Conservation (phyloP, 306 rosid genomes). For the Corylus americana region DNA sequence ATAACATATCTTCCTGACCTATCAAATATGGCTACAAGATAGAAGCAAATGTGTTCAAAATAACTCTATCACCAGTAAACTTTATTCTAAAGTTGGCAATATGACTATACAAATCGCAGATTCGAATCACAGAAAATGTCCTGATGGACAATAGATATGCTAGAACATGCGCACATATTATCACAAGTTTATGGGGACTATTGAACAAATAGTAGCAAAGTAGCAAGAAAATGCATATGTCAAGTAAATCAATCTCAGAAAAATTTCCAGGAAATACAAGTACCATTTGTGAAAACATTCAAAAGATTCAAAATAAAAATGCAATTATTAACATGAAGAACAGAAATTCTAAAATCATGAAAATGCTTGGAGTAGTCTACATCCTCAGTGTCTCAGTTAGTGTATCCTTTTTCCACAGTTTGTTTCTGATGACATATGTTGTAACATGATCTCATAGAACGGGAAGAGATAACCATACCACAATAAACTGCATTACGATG, state of each 20-base stretch:
- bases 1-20: constrained; percentile 86
- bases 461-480: constrained; percentile 52
- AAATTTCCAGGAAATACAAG: background rate
- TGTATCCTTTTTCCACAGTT: constrained; percentile 25
- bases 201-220: background rate
- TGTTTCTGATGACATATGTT: background rate
- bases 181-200: background rate
- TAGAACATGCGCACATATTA: background rate
- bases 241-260: background rate
- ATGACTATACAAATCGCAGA: background rate
- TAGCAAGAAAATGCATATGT: constrained; percentile 12
- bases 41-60: constrained; percentile 28
- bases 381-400: constrained; percentile 12
- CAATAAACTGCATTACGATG: constrained; percentile 92
- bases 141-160: background rate
- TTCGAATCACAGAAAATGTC: background rate
- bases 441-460: constrained; percentile 14
- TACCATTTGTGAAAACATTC: constrained; percentile 4
- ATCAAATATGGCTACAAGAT: constrained; percentile 86
- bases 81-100: constrained; percentile 5
- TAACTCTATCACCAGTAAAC: background rate
- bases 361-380: background rate
- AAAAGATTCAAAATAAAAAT: background rate
- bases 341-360: background rate
- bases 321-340: background rate